phyloP scores from a whole-genome alignment of 2,329 filamentous ascomycete species.

The Falciphora oryzae region DNA sequence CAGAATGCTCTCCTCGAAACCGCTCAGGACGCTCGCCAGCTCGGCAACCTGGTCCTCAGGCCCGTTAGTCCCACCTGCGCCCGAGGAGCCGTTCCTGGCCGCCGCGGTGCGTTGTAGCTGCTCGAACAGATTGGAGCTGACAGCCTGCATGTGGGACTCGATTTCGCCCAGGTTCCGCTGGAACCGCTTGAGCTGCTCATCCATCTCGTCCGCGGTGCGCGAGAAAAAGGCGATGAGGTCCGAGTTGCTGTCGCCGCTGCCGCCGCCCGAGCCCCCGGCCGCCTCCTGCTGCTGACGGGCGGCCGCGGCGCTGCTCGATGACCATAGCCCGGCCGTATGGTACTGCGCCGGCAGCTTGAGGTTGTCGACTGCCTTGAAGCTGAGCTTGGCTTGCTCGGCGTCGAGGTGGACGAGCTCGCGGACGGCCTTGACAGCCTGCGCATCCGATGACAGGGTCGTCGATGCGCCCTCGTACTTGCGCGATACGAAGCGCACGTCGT shows the following conservation, averaged over 20 bases:
- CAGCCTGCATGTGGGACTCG: constrained; percentile 56
- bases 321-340: constrained; percentile 40
- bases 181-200: constrained; percentile 49
- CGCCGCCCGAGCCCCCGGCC: constrained; percentile 33
- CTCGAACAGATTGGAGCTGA: constrained; percentile 55
- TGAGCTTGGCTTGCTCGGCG: constrained; percentile 35
- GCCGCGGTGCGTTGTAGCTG: constrained; percentile 47
- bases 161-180: constrained; percentile 57
- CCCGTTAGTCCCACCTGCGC: constrained; percentile 27
- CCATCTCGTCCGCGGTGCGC: constrained; percentile 56
- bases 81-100: constrained; percentile 13
- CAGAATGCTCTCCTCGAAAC: constrained; percentile 60
- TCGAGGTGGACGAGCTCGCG: constrained; percentile 35
- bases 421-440: constrained; percentile 36
- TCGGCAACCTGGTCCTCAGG: constrained; percentile 42
- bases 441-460: constrained; percentile 32
- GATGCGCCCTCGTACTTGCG: constrained; percentile 40
- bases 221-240: constrained; percentile 62
- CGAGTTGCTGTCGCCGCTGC: constrained; percentile 45
- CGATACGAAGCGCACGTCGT: constrained; percentile 37
- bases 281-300: constrained; percentile 23
- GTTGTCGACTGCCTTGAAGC: constrained; percentile 41
- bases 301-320: constrained; percentile 16
- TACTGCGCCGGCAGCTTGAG: constrained; percentile 43
- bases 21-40: constrained; percentile 53